Conservation (phyloP, 805 yeast species). For the Sugiyamaella qingdaonensis region DNA sequence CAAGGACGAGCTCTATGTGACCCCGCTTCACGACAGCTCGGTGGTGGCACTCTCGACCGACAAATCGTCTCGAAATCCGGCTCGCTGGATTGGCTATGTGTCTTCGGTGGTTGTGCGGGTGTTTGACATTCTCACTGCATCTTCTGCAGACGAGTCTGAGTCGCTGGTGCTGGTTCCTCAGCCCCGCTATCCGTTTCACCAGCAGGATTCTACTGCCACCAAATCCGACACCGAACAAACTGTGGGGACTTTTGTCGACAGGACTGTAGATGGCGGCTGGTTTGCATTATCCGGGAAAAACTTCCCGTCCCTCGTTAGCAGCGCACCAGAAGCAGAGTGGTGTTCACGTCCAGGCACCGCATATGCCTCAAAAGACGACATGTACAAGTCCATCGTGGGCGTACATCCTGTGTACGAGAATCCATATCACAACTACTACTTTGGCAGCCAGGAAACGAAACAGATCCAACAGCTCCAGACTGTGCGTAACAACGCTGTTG, state of each 20-base stretch:
- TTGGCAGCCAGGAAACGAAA: not conserved
- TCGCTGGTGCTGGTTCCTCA: conserved; percentile 35
- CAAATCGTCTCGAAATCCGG: conserved; percentile 53
- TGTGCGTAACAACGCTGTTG: conserved; percentile 8
- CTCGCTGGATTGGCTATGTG: conserved; percentile 72
- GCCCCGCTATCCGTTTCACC: conserved; percentile 28
- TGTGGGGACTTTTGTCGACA: conserved; percentile 61
- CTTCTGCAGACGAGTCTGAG: conserved; percentile 12
- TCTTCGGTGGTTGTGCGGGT: conserved; percentile 72
- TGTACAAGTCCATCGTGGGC: conserved; percentile 20
- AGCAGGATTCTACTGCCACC: conserved; percentile 1
- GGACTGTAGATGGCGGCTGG: conserved; percentile 63
- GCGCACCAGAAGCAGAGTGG: conserved; percentile 73
- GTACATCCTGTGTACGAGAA: conserved; percentile 20
- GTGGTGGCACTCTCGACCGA: conserved; percentile 63
- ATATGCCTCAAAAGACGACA: conserved; percentile 9
- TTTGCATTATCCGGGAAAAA: conserved; percentile 74
- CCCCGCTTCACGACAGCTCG: conserved; percentile 80
- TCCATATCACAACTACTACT: not conserved
- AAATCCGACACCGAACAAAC: conserved; percentile 25
- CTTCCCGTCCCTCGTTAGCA: conserved; percentile 76
- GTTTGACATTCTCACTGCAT: conserved; percentile 59
- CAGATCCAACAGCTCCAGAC: not conserved
- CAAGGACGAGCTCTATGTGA: conserved; percentile 68
- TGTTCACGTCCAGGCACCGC: conserved; percentile 30